Conservation (phyloP, 2,329 filamentous ascomycete genomes). For the Monosporascus sp. region DNA sequence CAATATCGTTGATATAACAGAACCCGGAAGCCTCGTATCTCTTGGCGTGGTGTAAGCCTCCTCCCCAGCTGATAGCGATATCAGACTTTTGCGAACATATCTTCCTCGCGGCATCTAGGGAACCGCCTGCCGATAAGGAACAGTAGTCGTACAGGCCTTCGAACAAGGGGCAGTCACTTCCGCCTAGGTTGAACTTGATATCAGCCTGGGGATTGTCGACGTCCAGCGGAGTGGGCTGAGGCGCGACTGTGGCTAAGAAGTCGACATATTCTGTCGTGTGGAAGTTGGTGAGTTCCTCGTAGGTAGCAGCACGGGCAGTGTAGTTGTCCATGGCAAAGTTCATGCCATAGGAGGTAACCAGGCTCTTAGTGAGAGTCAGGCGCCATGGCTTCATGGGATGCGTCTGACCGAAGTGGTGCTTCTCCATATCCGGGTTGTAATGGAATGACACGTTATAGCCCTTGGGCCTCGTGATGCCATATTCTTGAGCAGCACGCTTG, state of each 20-base stretch:
- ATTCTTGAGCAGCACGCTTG: constrained; percentile 49
- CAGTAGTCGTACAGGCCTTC: constrained; percentile 95
- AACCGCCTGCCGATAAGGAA: constrained; percentile 85
- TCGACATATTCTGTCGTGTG: constrained; percentile 88
- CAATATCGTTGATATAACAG: constrained; percentile 99
- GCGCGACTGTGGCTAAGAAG: constrained; percentile 70
- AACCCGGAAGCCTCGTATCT: constrained; percentile 91
- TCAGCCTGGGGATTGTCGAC: constrained; percentile 59
- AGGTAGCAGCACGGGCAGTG: constrained; percentile 74
- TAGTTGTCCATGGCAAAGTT: constrained; percentile 96
- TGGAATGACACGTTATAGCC: constrained; percentile 94
- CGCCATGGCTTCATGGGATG: constrained; percentile 99
- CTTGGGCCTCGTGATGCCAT: constrained; percentile 72
- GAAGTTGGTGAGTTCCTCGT: constrained; percentile 81
- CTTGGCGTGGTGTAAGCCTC: constrained; percentile 93
- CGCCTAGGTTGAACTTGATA: constrained; percentile 75
- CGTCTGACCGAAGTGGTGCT: constrained; percentile 92
- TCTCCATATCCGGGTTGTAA: constrained; percentile 89
- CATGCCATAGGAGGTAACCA: constrained; percentile 92
- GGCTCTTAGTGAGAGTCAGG: constrained; percentile 86
- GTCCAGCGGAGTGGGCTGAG: constrained; percentile 58
- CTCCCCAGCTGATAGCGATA: constrained; percentile 97
- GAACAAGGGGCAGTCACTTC: constrained; percentile 93
- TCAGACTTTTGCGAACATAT: constrained; percentile 82
- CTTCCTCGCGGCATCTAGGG: constrained; percentile 84